Base-by-base conservation (phyloP, 1,139 yeast genomes). In the Candida tetrigidarum region DNA sequence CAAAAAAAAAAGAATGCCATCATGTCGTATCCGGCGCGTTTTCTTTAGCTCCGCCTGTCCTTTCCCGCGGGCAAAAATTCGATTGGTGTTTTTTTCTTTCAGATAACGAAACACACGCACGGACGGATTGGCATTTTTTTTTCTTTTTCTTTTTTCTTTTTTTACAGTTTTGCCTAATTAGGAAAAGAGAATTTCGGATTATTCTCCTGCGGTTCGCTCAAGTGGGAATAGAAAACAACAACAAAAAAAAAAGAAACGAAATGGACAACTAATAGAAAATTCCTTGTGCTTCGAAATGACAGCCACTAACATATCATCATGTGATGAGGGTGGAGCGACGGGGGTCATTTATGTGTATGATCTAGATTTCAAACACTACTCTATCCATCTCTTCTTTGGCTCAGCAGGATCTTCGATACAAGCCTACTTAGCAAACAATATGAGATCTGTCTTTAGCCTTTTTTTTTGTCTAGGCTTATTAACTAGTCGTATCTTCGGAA, bases 401-500 rank as follows among this genome's bases (percentile, higher is more conserved):
- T 22, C 9, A 22, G 25, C 6, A 22, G 25, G 25, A 22, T 33
- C 25, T 9, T 19, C n/a, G n/a, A n/a, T n/a, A n/a, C n/a, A n/a
- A n/a, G n/a, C n/a, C n/a, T 33, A 15, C 26, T 16, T n/a, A 19
- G 18, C 25, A 9, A 10, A 16, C 12, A n/a, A 6, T n/a, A 26
- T n/a, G n/a, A n/a, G n/a, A n/a, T n/a, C n/a, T n/a, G n/a, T n/a
- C 32, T n/a, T 16, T 28, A 14, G 11, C 15, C 32, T n/a, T 28
- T 28, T 28, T 28, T 28, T n/a, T 7, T 10, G 10, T 9, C 11
- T 25, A 4, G 10, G n/a, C n/a, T n/a, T n/a, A n/a, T n/a, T n/a
- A n/a, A n/a, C n/a, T n/a, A n/a, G n/a, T 30, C 34, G 34, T 30
- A 30, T 19, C 36, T 32, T 32, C 36, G 36, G 36, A 32, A 32